Base-by-base conservation (phyloP, 176 grass and related monocot genomes). In the Calamus simplicifolius region DNA sequence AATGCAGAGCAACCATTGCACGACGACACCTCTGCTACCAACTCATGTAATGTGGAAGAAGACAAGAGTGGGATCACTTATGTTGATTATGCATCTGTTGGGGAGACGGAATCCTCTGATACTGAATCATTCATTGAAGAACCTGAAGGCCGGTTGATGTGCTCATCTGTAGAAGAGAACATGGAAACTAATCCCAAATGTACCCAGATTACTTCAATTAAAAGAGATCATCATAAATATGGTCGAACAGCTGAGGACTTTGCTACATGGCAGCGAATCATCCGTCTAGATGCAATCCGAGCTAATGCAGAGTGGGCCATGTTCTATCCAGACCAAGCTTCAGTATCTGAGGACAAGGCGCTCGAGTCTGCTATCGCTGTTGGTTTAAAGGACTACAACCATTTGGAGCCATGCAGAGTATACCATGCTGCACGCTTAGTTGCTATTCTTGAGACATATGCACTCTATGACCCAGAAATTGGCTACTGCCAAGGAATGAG, bases 401-500 rank as follows among this genome's bases (percentile, higher is more conserved):
- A 90, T 61, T 68, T 96, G 52, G 83, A 90, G 5, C 76, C 91
- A 50, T 81, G 58, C 61, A 85, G 86, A 84, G 81, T 90, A 25
- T 81, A 90, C 49, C 86, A 87, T 67, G 91, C 91, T 10, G 58
- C 91, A 51, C 82, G 91, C 29, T 67, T 96, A 31, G 83, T 96
- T 19, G 80, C 76, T 14, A 63, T 96, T 61, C 81, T 96, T 5
- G 92, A 96, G 67, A 86, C 86, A 12, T 96, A 96, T 35, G 83
- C 92, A 0, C 49, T 96, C 28, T 88, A 90, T 43, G 92, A 96
- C 30, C 86, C 86, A 23, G 87, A 87, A 52, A 90, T 81, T 30
- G 92, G 92, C 43, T 96, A 96, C 75, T 96, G 92, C 51, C 92
- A 96, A 76, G 92, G 92, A 29, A 96, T 96, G 92, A 96, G 92